Evolutionary conservation across 1,284 basidiomycete genomes (phyloP).

Genomic region (Phellopilus nigrolimitatus): DNA sequence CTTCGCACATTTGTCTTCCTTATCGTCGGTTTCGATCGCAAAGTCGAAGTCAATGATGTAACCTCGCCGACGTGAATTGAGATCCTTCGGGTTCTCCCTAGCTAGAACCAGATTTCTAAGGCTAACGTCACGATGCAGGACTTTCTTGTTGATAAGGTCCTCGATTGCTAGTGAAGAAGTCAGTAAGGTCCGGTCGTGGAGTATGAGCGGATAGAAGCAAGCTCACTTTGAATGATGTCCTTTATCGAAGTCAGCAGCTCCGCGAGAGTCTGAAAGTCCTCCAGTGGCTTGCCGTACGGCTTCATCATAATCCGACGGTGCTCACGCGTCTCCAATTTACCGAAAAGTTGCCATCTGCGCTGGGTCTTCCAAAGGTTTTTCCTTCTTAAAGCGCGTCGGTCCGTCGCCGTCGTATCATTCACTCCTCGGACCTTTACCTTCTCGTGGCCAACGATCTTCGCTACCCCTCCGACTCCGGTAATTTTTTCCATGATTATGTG

Average conservation of each 20-base stretch:
- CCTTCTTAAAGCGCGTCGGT: no score
- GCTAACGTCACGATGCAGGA: conserved; percentile 4
- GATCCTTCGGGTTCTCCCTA: not conserved
- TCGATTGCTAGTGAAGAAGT: not conserved
- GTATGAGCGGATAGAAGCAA: not conserved
- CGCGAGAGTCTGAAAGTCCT: not conserved
- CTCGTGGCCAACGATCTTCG: not conserved
- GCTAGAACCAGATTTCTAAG: not conserved
- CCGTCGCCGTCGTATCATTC: not conserved
- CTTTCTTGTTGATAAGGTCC: conserved; percentile 1
- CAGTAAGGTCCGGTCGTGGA: not conserved
- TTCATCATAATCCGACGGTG: not conserved
- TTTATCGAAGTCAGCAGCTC: conserved; percentile 3
- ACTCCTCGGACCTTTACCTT: not conserved
- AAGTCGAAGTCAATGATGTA: conserved; percentile 3
- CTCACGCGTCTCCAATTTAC: not conserved
- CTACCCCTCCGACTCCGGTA: not conserved
- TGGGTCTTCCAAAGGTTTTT: not conserved
- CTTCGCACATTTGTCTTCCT: not conserved
- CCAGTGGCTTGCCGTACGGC: not conserved
- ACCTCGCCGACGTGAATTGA: not conserved
- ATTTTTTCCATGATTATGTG: not conserved
- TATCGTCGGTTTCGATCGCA: not conserved
- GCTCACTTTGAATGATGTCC: not conserved
- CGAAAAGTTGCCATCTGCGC: not conserved